phyloP scores from a whole-genome alignment of 257 asterid genomes.

The Thymus quinquecostatus region DNA sequence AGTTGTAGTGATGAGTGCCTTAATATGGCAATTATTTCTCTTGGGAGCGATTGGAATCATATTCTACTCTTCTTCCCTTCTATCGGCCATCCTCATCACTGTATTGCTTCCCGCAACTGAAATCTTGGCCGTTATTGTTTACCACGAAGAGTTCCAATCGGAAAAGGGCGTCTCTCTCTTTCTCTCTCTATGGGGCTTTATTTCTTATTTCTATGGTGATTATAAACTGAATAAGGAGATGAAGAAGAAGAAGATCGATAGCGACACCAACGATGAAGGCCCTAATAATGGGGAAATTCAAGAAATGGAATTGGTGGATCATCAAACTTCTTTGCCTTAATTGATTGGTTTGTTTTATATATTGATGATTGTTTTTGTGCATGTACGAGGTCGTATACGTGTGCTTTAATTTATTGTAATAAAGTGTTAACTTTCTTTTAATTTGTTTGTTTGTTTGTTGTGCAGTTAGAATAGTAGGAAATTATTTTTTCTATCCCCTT shows the following conservation, averaged over 20 bases:
- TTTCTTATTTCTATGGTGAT: constrained; percentile 43
- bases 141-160: constrained; percentile 40
- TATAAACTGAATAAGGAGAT: constrained; percentile 9
- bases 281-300: background rate
- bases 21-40: constrained; percentile 51
- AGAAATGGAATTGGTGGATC: constrained; percentile 1
- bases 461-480: no score
- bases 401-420: no score
- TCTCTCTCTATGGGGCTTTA: constrained; percentile 49
- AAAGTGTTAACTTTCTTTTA: no score
- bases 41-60: constrained; percentile 53
- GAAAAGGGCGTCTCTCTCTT: constrained; percentile 48
- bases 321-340: constrained; percentile 12
- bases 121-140: constrained; percentile 41
- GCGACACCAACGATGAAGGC: background rate
- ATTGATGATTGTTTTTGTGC: no score
- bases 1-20: constrained; percentile 39
- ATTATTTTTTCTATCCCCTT: no score
- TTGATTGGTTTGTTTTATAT: background rate
- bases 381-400: no score
- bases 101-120: constrained; percentile 38
- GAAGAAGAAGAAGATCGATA: background rate
- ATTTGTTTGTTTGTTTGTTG: no score
- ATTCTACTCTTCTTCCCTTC: constrained; percentile 47
- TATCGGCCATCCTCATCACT: constrained; percentile 39